These are phyloP conservation scores for Mollisiaceae sp. DNA, from an alignment of 2,329 filamentous ascomycete genomes.

Conservation along the genomic window DNA sequence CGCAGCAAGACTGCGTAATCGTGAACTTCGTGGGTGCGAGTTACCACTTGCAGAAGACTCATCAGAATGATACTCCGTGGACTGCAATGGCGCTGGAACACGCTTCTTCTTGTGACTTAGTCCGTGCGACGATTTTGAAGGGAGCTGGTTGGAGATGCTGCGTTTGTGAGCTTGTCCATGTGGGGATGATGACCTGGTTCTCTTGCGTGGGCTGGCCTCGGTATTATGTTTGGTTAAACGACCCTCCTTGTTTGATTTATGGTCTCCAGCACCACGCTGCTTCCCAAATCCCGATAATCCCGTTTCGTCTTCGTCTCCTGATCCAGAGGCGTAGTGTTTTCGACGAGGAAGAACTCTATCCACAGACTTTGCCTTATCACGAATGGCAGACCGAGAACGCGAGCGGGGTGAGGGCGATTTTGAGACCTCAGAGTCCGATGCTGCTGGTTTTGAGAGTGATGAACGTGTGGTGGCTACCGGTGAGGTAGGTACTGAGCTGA, in stretches of 20 bases:
- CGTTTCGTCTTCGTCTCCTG: slow-evolving; percentile 39
- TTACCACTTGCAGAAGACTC: slow-evolving; percentile 67
- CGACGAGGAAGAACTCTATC: slow-evolving; percentile 43
- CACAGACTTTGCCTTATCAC: slow-evolving; percentile 46
- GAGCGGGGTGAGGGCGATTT: slow-evolving; percentile 41
- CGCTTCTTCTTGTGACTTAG: slow-evolving; percentile 65
- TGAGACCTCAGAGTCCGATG: slow-evolving; percentile 59
- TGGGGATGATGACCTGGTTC: slow-evolving; percentile 61
- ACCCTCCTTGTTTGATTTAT: slow-evolving; percentile 32
- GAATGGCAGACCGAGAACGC: slow-evolving; percentile 26
- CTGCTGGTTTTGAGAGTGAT: slow-evolving; percentile 45
- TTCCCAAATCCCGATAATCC: slow-evolving; percentile 29
- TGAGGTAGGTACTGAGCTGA: slow-evolving; percentile 64
- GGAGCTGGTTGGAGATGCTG: slow-evolving; percentile 67
- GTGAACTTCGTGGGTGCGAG: slow-evolving; percentile 63
- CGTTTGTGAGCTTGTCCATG: slow-evolving; percentile 63
- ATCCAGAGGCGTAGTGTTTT: slow-evolving; percentile 47
- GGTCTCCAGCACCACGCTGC: slow-evolving; percentile 37
- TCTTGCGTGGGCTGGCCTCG: slow-evolving; percentile 33
- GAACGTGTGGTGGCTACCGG: slow-evolving; percentile 45
- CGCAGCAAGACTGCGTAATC: slow-evolving; percentile 60
- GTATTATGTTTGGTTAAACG: slow-evolving; percentile 28
- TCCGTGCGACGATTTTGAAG: slow-evolving; percentile 59
- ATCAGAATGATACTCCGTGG: slow-evolving; percentile 71
- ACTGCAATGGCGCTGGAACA: slow-evolving; percentile 62